Base-by-base conservation (phyloP, 1,284 basidiomycete species). In the Moniliophthora roreri region DNA sequence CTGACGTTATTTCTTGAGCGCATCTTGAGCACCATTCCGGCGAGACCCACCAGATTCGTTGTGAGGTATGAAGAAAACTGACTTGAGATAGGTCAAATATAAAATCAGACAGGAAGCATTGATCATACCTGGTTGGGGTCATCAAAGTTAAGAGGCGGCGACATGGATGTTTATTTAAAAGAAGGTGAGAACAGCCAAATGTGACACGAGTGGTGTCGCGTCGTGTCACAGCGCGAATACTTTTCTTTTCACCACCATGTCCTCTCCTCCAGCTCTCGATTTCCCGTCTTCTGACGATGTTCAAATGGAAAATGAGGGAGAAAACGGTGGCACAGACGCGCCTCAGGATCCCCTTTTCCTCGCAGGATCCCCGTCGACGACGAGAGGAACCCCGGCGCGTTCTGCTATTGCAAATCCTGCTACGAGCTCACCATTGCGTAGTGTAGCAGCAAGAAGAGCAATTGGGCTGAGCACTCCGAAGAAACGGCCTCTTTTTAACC, bases 231-330 rank as follows among this genome's bases (percentile, higher is more conserved):
- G 69, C 78, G 72, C 73, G 72, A n/a, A 63, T 58, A 49, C 47
- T 41, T 57, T 53, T 58, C 39, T 21, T 26, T 50, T 35, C 23
- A 15, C 15, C 46, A 60, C 40, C 53, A 88, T 89, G 86, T 86
- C 86, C 9, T 87, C 85, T 39, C 85, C 86, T 21, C 83, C 82
- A n/a, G 71, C 74, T 10, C 68, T 87, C 48, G 81, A 87, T 58
- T 86, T 86, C 60, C 85, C 86, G 4, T 77, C 80, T 2, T 87
- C 85, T 5, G 80, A 81, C 48, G 84, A 86, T 64, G 73, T 79
- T 39, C 74, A 83, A 10, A 85, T 87, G 82, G 72, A 75, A 16
- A 75, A 73, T 47, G 71, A 59, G 20, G 65, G 62, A 21, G 67
- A 62, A 8, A 73, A 71, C n/a, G 74, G 78, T 53, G 74, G 75